These are phyloP conservation scores for Albophoma yamanashiensis DNA, from an alignment of 2,329 filamentous ascomycete species.

Conservation along the genomic window DNA sequence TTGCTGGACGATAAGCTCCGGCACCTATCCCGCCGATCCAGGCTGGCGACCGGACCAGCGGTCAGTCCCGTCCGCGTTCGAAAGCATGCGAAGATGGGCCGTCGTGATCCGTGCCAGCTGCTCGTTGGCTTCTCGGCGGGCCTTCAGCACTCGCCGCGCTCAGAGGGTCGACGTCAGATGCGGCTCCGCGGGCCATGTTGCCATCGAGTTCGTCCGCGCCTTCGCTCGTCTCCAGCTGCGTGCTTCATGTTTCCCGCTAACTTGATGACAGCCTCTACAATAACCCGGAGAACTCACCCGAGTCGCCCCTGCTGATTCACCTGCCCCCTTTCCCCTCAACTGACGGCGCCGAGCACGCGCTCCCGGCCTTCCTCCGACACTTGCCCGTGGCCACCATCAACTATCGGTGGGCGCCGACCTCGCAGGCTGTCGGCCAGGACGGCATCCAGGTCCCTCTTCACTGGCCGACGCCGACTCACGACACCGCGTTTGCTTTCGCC, in stretches of 20 bases:
- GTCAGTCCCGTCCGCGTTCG: background rate
- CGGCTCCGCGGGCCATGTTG: constrained; percentile 37
- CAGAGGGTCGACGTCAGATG: constrained; percentile 35
- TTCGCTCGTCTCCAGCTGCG: background rate
- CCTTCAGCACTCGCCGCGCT: constrained; percentile 6
- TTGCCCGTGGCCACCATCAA: constrained; percentile 44
- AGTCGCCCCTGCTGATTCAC: constrained; percentile 41
- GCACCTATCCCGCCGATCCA: background rate
- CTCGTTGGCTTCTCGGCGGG: background rate
- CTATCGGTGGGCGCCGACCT: constrained; percentile 41
- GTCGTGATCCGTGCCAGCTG: background rate
- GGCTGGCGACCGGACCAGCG: background rate
- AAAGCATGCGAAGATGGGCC: background rate
- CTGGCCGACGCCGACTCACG: constrained; percentile 50
- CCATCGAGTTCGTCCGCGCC: constrained; percentile 33
- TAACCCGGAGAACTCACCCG: constrained; percentile 21
- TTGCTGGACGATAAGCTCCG: background rate
- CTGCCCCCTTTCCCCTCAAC: constrained; percentile 36
- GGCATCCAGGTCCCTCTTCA: constrained; percentile 14
- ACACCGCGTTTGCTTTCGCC: constrained; percentile 40
- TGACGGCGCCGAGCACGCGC: constrained; percentile 11
- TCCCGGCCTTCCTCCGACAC: constrained; percentile 30
- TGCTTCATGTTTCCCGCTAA: constrained; percentile 7
- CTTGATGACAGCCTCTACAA: constrained; percentile 35
- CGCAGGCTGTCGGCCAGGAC: constrained; percentile 5